Evolutionary conservation across 2,329 filamentous ascomycete genomes (phyloP).

Genomic region (Apiospora phragmitis): DNA sequence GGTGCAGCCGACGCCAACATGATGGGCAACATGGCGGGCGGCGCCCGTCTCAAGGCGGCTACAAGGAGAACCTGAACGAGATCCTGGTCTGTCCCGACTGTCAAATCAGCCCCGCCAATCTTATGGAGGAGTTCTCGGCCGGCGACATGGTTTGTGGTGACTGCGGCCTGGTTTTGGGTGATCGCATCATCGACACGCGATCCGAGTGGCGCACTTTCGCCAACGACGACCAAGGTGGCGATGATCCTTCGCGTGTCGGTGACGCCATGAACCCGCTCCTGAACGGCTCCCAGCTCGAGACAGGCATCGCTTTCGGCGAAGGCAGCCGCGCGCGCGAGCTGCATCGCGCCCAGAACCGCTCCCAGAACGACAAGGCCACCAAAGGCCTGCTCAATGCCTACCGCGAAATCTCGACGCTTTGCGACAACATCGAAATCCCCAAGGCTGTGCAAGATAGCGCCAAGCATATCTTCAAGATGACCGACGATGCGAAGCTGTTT

Average conservation of each 20-base stretch:
- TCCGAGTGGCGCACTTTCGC: conserved; percentile 99
- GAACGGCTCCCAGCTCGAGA: conserved; percentile 87
- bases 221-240: conserved; percentile 94
- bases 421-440: conserved; percentile 80
- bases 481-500: conserved; percentile 89
- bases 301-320: conserved; percentile 82
- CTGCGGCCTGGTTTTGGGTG: conserved; percentile 87
- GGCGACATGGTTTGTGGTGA: conserved; percentile 91
- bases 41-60: conserved; percentile 38
- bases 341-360: conserved; percentile 70
- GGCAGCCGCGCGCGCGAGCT: conserved; percentile 66
- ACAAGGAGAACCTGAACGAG: conserved; percentile 84
- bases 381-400: conserved; percentile 81
- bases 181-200: conserved; percentile 90
- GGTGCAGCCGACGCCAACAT: conserved; percentile 41
- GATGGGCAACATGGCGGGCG: conserved; percentile 39
- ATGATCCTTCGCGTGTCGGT: conserved; percentile 97
- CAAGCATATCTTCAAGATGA: conserved; percentile 93
- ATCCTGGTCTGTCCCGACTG: conserved; percentile 88
- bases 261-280: conserved; percentile 88
- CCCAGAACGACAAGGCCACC: conserved; percentile 79
- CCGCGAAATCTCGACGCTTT: conserved; percentile 84
- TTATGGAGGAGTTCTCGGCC: conserved; percentile 89
- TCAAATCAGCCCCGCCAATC: conserved; percentile 85
- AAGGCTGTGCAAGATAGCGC: conserved; percentile 83